These are phyloP conservation scores for barley (Hordeum vulgare) DNA, from an alignment of 176 grass and related monocot genomes.

Conservation along the genomic window MorexV3_pseudomolecules_assembly NC_058518.1:441599657-441600156, in stretches of 20 bases:
- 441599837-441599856: slow-evolving; percentile 74
- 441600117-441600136: slow-evolving; percentile 69
- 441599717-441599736: slow-evolving; percentile 43
- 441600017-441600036: not conserved
- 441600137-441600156: slow-evolving; percentile 82
- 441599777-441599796: slow-evolving; percentile 52
- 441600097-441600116: slow-evolving; percentile 73
- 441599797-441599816: slow-evolving; percentile 75
- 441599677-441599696: slow-evolving; percentile 56
- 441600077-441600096: too few relatives aligned
- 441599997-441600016: not conserved
- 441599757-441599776: slow-evolving; percentile 79
- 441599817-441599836: slow-evolving; percentile 82
- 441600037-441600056: too few relatives aligned
- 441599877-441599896: slow-evolving; percentile 48
- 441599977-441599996: slow-evolving; percentile 61
- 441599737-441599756: slow-evolving; percentile 51
- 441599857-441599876: slow-evolving; percentile 58
- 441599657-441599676: slow-evolving; percentile 85
- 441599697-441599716: slow-evolving; percentile 26
- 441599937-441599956: slow-evolving; percentile 66
- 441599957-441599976: slow-evolving; percentile 64
- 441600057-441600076: not conserved
- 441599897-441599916: slow-evolving; percentile 53
- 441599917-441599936: slow-evolving; percentile 43